Evolutionary conservation across 139 green algal genomes (phyloP).

Genomic region (Micractinium sp.): DNA sequence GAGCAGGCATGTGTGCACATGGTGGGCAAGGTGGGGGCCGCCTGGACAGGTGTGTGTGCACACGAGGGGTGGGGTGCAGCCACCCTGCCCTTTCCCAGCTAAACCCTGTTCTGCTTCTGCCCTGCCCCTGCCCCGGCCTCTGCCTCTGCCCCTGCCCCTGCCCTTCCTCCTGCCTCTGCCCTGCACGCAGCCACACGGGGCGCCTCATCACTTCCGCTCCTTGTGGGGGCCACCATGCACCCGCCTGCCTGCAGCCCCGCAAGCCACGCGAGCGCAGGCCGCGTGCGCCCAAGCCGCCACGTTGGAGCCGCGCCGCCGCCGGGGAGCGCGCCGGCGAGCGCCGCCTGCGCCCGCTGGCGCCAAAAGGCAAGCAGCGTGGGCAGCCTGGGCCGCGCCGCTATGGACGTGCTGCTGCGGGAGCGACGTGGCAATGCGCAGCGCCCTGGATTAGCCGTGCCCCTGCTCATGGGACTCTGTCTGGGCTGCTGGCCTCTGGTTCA

Average conservation of each 20-base stretch:
- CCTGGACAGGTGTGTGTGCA: no score
- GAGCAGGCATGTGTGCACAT: background rate
- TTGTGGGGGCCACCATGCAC: no score
- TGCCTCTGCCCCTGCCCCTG: background rate
- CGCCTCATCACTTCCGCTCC: no score
- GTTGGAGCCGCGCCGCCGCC: background rate
- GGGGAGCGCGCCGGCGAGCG: background rate
- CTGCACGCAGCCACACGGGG: no score
- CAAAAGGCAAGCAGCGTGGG: background rate
- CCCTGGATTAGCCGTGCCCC: no score
- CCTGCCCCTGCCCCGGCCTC: background rate
- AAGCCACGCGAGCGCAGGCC: background rate
- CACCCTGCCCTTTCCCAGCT: no score
- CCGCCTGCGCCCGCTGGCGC: conserved; percentile 26
- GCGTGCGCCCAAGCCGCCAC: background rate
- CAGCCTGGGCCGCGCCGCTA: no score
- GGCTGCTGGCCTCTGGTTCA: no score
- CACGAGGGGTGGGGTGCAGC: no score
- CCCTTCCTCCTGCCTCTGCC: background rate
- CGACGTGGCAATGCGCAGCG: background rate
- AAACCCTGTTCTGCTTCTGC: background rate
- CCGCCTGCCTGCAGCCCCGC: background rate
- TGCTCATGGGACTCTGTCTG: background rate
- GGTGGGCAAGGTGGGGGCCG: no score
- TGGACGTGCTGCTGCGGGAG: background rate